Conservation (phyloP, 768 basidiomycete genomes). For the Panellus pusillus region DNA sequence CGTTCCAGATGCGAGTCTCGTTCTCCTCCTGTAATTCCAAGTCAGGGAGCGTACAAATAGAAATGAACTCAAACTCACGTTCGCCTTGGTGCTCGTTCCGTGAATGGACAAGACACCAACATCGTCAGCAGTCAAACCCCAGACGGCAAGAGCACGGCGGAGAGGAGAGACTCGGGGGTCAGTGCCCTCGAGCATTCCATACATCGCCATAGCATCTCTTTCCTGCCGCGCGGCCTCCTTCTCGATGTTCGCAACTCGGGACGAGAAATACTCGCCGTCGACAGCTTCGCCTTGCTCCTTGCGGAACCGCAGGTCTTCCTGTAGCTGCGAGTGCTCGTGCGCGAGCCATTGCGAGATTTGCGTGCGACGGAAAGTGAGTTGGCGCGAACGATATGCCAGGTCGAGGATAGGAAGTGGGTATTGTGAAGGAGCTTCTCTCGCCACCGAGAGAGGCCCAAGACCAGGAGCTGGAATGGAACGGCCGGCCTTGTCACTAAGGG, state of each 20-base stretch:
- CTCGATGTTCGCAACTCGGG: slow-evolving; percentile 83
- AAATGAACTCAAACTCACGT: slow-evolving; percentile 41
- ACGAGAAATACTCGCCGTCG: slow-evolving; percentile 70
- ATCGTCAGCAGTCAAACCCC: slow-evolving; percentile 93
- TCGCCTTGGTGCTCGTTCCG: slow-evolving; percentile 85
- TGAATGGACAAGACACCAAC: slow-evolving; percentile 89
- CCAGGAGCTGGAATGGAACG: slow-evolving; percentile 98
- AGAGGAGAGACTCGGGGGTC: slow-evolving; percentile 88
- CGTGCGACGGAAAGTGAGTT: slow-evolving; percentile 90
- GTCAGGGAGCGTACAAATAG: slow-evolving; percentile 13
- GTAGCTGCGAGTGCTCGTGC: slow-evolving; percentile 84
- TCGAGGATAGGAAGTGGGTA: slow-evolving; percentile 80
- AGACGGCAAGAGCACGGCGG: slow-evolving; percentile 93
- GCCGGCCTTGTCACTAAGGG: slow-evolving; percentile 89
- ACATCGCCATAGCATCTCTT: slow-evolving; percentile 87
- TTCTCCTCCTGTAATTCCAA: slow-evolving; percentile 75
- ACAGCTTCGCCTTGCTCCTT: slow-evolving; percentile 51
- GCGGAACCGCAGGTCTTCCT: slow-evolving; percentile 69
- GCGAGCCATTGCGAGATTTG: slow-evolving; percentile 95
- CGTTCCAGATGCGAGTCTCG: slow-evolving; percentile 96
- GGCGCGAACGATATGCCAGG: slow-evolving; percentile 86
- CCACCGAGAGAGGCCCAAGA: slow-evolving; percentile 86
- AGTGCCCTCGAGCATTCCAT: slow-evolving; percentile 90
- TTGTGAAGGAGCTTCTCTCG: slow-evolving; percentile 79
- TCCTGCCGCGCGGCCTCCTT: slow-evolving; percentile 90